Evolutionary conservation across 352 stramenopile species (phyloP).

Genomic region (Chrysophaeum taylorii): DNA sequence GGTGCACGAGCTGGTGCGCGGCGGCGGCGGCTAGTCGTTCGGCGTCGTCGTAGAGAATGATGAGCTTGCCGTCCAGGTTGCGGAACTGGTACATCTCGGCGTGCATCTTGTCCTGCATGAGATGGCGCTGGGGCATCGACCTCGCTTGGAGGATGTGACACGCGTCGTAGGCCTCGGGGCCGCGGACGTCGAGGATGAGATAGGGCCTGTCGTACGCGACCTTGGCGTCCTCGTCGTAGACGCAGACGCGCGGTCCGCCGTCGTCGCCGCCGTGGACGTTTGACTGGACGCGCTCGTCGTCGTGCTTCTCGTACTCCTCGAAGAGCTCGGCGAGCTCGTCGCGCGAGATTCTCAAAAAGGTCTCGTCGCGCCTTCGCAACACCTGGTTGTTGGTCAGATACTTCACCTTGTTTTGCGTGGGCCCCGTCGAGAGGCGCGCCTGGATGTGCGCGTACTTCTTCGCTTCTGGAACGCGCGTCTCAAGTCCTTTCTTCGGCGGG

Average conservation of each 20-base stretch:
- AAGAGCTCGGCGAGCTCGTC: constrained; percentile 61
- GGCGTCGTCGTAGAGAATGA: constrained; percentile 62
- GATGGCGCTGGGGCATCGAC: background rate
- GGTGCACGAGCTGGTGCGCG: constrained; percentile 56
- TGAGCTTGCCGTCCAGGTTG: constrained; percentile 58
- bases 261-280: background rate
- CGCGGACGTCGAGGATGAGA: constrained; percentile 13
- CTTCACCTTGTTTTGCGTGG: constrained; percentile 60
- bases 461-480: constrained; percentile 61
- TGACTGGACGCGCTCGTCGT: background rate
- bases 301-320: constrained; percentile 47
- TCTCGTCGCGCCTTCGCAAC: constrained; percentile 61
- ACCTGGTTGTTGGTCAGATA: constrained; percentile 58
- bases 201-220: background rate
- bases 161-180: background rate
- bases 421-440: constrained; percentile 60
- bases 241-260: background rate
- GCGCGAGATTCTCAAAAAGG: constrained; percentile 55
- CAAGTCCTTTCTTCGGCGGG: constrained; percentile 27
- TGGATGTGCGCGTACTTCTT: constrained; percentile 60
- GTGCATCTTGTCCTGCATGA: constrained; percentile 9
- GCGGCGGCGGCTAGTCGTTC: constrained; percentile 52
- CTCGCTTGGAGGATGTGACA: constrained; percentile 5
- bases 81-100: constrained; percentile 35
- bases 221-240: background rate